Conservation (phyloP, 176 grass and related monocot species). For the Bromus sterilis region DNA sequence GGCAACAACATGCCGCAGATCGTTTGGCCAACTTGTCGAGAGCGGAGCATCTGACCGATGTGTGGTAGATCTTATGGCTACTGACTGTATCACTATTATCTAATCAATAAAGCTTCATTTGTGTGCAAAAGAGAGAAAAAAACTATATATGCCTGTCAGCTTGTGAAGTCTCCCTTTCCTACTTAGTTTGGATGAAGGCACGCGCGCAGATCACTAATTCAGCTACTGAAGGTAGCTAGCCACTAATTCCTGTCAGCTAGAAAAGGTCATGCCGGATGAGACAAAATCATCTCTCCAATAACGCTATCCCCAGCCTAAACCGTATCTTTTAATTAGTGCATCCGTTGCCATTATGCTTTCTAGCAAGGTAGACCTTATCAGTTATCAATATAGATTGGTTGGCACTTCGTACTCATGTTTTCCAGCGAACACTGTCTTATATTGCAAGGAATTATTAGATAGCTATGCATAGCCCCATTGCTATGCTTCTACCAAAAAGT, state of each 20-base stretch:
- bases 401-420: not conserved
- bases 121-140: no score
- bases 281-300: constrained; percentile 17
- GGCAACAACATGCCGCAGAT: no score
- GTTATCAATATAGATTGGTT: not conserved
- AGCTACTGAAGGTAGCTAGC: not conserved
- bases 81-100: no score
- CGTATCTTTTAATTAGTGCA: not conserved
- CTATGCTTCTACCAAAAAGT: not conserved
- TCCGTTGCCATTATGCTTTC: not conserved
- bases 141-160: no score
- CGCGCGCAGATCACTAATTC: not conserved
- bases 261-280: constrained; percentile 11
- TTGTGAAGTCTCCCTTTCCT: not conserved
- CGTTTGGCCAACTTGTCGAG: no score
- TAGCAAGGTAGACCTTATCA: not conserved
- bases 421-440: not conserved
- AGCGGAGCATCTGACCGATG: no score
- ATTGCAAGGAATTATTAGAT: no score
- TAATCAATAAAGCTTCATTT: no score
- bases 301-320: not conserved
- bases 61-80: no score
- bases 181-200: not conserved
- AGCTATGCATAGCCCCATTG: not conserved
- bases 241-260: not conserved